Evolutionary conservation across 2,329 filamentous ascomycete genomes (phyloP), one percentile per base, ranked within the genome.

Genomic region (Sporothrix schenckii): DNA sequence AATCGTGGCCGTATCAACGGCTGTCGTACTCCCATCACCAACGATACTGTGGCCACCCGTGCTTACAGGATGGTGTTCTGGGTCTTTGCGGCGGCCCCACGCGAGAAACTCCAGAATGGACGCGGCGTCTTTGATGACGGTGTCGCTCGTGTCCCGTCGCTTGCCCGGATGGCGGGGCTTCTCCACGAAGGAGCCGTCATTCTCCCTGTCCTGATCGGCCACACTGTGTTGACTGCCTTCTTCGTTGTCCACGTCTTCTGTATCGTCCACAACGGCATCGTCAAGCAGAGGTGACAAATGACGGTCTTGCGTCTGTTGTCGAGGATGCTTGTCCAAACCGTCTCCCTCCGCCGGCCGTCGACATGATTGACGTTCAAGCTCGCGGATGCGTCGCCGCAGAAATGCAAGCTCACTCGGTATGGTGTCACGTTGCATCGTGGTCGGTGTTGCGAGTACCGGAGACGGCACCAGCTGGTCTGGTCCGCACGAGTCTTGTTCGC

Each of bases 61-160:
- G 6, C 24, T 30, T 4, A 19, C 44, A 4, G 72, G 44, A 47
- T 73, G 70, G 27, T 72, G 73, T n/a, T 74, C 73, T 11, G 74
- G 71, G 34, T 83, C 80, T 72, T 84, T 84, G 49, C 79, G 77
- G 19, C 82, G 79, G 10, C 82, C 83, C 83, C 83, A 84, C 1
- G 82, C 81, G 2, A 84, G 76, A 60, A 83, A 84, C 69, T 84
- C 82, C 0, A 84, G 77, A 3, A 84, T 81, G 2, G 82, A 82
- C 1, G 81, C 82, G 1, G 81, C 81, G 74, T 82, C 81, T 72
- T 77, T 78, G 69, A 75, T 77, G 66, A 76, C 76, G 1, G 78
- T 74, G 69, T 78, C 77, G 49, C 58, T 49, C 2, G 68, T 65
- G 16, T 69, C 68, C 0, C 56, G 56, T 6, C n/a, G 63, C 19